These are phyloP conservation scores for Endoconidiophora polonica DNA, from an alignment of 2,329 filamentous ascomycete genomes.

Conservation along the genomic window DNA sequence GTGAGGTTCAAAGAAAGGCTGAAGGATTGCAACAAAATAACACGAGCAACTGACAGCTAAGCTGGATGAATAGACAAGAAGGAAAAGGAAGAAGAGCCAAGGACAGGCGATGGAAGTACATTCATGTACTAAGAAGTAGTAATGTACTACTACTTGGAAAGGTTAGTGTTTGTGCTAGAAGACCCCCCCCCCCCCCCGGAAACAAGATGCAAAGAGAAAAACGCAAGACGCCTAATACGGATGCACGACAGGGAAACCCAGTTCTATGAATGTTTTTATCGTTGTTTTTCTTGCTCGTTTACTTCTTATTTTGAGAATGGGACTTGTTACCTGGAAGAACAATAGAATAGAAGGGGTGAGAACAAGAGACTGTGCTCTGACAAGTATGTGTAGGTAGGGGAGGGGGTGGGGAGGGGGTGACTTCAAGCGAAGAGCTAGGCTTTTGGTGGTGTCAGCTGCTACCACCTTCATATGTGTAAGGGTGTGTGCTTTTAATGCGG, in stretches of 20 bases:
- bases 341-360: not conserved
- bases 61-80: constrained; percentile 5
- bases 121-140: not conserved
- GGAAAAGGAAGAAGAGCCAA: constrained; percentile 4
- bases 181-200: not conserved
- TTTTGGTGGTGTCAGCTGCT: too few species aligned
- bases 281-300: not conserved
- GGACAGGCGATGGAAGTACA: constrained; percentile 7
- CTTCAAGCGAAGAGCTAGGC: too few species aligned
- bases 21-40: constrained; percentile 6
- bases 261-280: not conserved
- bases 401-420: not conserved
- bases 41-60: constrained; percentile 5
- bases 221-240: constrained; percentile 6
- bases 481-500: too few species aligned
- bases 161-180: too few species aligned
- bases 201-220: not conserved
- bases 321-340: constrained; percentile 1
- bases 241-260: constrained; percentile 1
- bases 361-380: constrained; percentile 1
- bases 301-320: too few species aligned
- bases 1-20: not conserved
- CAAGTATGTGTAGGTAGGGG: not conserved
- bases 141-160: too few species aligned
- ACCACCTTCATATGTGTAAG: too few species aligned